Evolutionary conservation across 192 early-diverging fungal genomes (phyloP).

Genomic region (Coemansia sp.): DNA sequence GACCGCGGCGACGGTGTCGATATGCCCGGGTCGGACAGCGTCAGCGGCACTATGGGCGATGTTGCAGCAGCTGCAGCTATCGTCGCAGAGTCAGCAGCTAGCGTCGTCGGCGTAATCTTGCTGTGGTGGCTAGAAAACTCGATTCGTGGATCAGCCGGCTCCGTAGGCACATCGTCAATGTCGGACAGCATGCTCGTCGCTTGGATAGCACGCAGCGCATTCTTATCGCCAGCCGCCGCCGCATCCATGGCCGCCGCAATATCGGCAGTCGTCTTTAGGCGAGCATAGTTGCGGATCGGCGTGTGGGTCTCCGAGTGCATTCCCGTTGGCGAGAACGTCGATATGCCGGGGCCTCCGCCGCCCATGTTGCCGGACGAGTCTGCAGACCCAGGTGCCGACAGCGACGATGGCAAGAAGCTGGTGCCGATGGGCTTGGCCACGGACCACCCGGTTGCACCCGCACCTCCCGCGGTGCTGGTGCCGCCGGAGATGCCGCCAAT

Average conservation of each 20-base stretch:
- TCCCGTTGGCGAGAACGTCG: constrained; percentile 11
- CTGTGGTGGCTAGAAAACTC: constrained; percentile 9
- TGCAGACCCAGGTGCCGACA: not conserved
- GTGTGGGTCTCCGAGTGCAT: not conserved
- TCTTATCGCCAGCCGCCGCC: constrained; percentile 42
- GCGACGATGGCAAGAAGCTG: constrained; percentile 23
- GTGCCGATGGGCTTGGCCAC: constrained; percentile 26
- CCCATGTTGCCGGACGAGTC: not conserved
- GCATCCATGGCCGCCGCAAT: constrained; percentile 40
- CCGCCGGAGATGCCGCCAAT: constrained; percentile 3
- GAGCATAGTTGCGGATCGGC: constrained; percentile 16
- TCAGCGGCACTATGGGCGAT: too few species aligned
- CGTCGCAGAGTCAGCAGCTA: not conserved
- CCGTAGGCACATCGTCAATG: constrained; percentile 23
- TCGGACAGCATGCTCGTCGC: constrained; percentile 29
- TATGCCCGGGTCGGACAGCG: too few species aligned
- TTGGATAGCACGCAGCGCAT: constrained; percentile 40
- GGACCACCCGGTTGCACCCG: too few species aligned
- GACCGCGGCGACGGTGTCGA: too few species aligned
- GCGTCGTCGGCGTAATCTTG: not conserved
- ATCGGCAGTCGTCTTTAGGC: constrained; percentile 33
- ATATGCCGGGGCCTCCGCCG: not conserved
- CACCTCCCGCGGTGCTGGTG: too few species aligned
- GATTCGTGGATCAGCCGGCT: constrained; percentile 19
- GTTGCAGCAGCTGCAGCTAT: too few species aligned